A percentile compares a stretch with the other conserved stretches of the same genome.
Evolutionary conservation across 163 green algal species (phyloP).

Genomic region (Prototheca cutis): DNA sequence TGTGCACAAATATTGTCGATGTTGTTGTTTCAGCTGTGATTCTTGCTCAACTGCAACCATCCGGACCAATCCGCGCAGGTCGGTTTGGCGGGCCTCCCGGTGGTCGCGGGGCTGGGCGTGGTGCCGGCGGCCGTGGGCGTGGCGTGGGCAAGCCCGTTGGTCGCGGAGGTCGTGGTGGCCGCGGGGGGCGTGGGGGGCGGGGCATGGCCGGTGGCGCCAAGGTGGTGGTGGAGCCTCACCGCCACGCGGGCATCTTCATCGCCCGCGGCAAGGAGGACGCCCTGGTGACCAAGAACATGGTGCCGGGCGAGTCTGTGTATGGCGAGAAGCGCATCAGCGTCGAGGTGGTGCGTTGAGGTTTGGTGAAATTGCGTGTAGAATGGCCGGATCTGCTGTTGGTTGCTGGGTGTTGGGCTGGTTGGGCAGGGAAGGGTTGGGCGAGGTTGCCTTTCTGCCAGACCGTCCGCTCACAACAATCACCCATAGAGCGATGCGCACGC

Average conservation of each 20-base stretch:
- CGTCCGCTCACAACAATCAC: too few species aligned
- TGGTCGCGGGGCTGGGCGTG: conserved; percentile 8
- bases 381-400: too few species aligned
- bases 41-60: too few species aligned
- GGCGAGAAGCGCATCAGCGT: conserved; percentile 94
- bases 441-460: too few species aligned
- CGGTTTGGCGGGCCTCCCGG: conserved; percentile 17
- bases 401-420: too few species aligned
- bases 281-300: conserved; percentile 92
- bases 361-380: too few species aligned
- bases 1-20: too few species aligned
- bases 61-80: too few species aligned
- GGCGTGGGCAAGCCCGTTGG: too few species aligned
- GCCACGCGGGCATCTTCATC: conserved; percentile 97
- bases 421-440: too few species aligned
- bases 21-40: too few species aligned
- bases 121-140: conserved; percentile 15
- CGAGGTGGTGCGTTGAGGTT: conserved; percentile 50
- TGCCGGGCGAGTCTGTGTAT: conserved; percentile 93
- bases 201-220: conserved; percentile 59
- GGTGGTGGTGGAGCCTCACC: conserved; percentile 75
- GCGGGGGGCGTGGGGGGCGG: conserved; percentile 33
- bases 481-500: too few species aligned
- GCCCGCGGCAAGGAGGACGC: conserved; percentile 95
- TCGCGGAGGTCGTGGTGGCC: conserved; percentile 22